phyloP scores from a whole-genome alignment of 176 grass and related monocot genomes.

The Triticum dicoccoides region DNA sequence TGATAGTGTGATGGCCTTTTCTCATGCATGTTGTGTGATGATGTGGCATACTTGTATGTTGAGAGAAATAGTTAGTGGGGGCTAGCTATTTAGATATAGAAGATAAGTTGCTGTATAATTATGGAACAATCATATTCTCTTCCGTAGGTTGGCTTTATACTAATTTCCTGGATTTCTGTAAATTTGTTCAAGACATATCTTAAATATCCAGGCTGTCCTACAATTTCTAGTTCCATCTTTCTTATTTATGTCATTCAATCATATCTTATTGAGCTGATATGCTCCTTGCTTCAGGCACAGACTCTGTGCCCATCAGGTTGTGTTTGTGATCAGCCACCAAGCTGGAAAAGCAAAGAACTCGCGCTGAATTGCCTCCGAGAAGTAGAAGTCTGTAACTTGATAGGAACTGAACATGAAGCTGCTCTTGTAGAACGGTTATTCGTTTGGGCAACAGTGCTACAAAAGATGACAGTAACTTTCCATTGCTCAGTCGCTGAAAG shows the following conservation, averaged over 20 bases:
- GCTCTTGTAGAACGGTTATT: not conserved
- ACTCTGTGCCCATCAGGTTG: not conserved
- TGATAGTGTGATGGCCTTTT: too few relatives aligned
- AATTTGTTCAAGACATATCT: not conserved
- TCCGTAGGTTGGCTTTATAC: not conserved
- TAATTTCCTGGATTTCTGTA: not conserved
- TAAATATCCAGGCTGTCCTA: not conserved
- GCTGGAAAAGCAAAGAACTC: not conserved
- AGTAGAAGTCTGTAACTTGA: not conserved
- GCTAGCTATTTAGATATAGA: too few relatives aligned
- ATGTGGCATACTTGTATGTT: too few relatives aligned
- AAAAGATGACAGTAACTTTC: not conserved
- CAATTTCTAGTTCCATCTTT: not conserved
- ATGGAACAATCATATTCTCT: too few relatives aligned
- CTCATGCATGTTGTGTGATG: too few relatives aligned
- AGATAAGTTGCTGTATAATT: too few relatives aligned
- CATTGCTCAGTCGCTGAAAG: not conserved
- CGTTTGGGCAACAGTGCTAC: not conserved
- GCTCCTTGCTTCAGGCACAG: not conserved
- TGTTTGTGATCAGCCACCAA: not conserved
- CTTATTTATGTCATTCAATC: not conserved
- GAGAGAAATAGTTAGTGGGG: too few relatives aligned
- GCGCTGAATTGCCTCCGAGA: not conserved
- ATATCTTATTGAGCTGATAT: not conserved
- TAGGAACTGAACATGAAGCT: not conserved